Evolutionary conservation across 805 yeast species (phyloP), one percentile per base, ranked within the genome.

Genomic region (Suhomyces pyralidae): DNA sequence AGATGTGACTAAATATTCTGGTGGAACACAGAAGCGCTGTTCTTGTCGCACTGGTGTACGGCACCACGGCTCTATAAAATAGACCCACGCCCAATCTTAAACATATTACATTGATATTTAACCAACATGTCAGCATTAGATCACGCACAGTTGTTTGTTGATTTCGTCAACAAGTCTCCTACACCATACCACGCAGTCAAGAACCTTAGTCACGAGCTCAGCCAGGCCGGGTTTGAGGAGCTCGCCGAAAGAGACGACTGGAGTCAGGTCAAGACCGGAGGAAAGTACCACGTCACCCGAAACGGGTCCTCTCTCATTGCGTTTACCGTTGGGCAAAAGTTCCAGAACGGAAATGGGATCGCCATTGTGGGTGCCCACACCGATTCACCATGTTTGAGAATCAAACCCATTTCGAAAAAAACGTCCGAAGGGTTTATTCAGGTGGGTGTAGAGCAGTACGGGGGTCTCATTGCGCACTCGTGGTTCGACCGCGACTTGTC

Each of bases 401-500:
- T 93, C 59, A 94, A 93, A 71, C 99, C 99, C 10, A 76, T 87
- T 28, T 88, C 96, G 22, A 83, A 85, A 63, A 82, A 81, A 59
- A 68, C 73, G 9, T 73, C 77, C 15, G 92, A 88, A 61, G 96
- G 96, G 1, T 93, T 84, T 62, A 79, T 83, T 51, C 97, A 92
- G 67, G 83, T 94, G 17, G 98, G 97, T 38, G 96, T 94, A 8
- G 98, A 94, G 69, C 82, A 86, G 48, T 93, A 93, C 64, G 98
- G 99, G 52, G 98, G 98, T 34, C 94, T 97, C 48, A 84, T 92
- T 51, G 94, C 97, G 84, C 97, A 90, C 66, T 83, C 97, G 5
- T 93, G 98, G 97, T 93, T 94, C 64, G 99, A 93, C 68, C 83
- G 97, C 54, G 97, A 93, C 67, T 78, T 94, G 60, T 80, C 93